phyloP scores from a whole-genome alignment of 2,329 filamentous ascomycete species.

The Escovopsis sp. region DNA sequence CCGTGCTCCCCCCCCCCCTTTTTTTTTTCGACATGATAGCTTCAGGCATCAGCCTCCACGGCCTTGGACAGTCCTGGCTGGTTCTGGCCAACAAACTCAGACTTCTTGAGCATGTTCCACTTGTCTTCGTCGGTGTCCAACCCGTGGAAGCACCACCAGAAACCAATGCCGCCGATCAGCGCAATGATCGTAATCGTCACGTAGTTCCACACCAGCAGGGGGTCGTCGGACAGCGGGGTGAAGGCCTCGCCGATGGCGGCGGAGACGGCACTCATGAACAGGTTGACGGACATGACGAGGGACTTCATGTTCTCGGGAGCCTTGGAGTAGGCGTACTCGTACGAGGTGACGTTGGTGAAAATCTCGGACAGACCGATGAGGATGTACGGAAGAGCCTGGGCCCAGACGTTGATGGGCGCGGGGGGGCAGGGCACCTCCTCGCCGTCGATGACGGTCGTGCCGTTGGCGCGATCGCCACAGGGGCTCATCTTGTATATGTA shows the following conservation, averaged over 20 bases:
- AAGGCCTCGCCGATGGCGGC: slow-evolving; percentile 58
- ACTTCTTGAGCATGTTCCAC: slow-evolving; percentile 45
- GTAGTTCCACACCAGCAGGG: slow-evolving; percentile 61
- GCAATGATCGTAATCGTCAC: slow-evolving; percentile 46
- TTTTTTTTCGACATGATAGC: too few species aligned
- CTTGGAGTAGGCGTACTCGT: slow-evolving; percentile 67
- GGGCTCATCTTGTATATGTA: slow-evolving; percentile 49
- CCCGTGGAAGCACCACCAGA: slow-evolving; percentile 55
- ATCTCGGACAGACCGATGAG: slow-evolving; percentile 38
- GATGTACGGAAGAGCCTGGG: slow-evolving; percentile 36
- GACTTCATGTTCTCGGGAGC: slow-evolving; percentile 69
- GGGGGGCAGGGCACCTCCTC: slow-evolving; percentile 31
- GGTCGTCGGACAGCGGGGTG: slow-evolving; percentile 45
- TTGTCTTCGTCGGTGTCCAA: slow-evolving; percentile 54
- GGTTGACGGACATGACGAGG: slow-evolving; percentile 53
- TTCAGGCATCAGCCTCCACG: slow-evolving; percentile 1
- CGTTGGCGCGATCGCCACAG: slow-evolving; percentile 42
- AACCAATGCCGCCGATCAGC: slow-evolving; percentile 44
- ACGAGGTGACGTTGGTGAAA: slow-evolving; percentile 41
- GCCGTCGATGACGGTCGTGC: slow-evolving; percentile 8
- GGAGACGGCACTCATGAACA: slow-evolving; percentile 57
- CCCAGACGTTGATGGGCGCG: slow-evolving; percentile 51
- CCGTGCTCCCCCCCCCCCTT: too few species aligned
- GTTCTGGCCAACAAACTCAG: slow-evolving; percentile 25
- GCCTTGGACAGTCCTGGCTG: slow-evolving; percentile 19